phyloP scores from a whole-genome alignment of 139 green algal genomes.

The Nannochloris sp. region DNA sequence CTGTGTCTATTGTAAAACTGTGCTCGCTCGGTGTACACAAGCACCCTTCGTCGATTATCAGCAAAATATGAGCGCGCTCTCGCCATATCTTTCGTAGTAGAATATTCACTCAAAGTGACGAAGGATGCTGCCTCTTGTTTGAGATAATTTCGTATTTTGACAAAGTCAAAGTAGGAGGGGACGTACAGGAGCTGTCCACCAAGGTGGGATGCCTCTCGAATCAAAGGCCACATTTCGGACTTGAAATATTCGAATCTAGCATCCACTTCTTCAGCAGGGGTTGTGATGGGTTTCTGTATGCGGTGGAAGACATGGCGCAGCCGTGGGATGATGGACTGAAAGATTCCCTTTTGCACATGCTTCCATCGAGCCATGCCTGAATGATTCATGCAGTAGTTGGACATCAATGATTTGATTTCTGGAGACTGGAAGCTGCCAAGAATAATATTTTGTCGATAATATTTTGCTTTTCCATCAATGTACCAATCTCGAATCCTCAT shows the following conservation, averaged over 20 bases:
- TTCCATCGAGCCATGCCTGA: slow-evolving; percentile 40
- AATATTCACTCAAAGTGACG: slow-evolving; percentile 74
- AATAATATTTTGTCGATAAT: slow-evolving; percentile 83
- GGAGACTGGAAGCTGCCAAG: slow-evolving; percentile 59
- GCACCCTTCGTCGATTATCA: slow-evolving; percentile 52
- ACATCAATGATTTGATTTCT: slow-evolving; percentile 69
- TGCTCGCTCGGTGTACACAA: slow-evolving; percentile 89
- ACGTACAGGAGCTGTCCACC: slow-evolving; percentile 71
- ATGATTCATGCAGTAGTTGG: slow-evolving; percentile 37
- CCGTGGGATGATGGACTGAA: slow-evolving; percentile 62
- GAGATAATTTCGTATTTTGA: slow-evolving; percentile 44
- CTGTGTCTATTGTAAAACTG: slow-evolving; percentile 88
- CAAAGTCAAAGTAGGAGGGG: slow-evolving; percentile 93
- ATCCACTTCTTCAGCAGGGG: slow-evolving; percentile 40
- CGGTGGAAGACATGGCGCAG: slow-evolving; percentile 84
- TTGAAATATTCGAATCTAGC: slow-evolving; percentile 81
- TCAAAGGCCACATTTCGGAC: slow-evolving; percentile 57
- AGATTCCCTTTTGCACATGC: slow-evolving; percentile 49
- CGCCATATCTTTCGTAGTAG: slow-evolving; percentile 47
- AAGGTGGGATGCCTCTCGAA: slow-evolving; percentile 37
- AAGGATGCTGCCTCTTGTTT: slow-evolving; percentile 43
- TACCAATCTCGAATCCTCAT: slow-evolving; percentile 74
- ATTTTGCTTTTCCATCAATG: slow-evolving; percentile 30
- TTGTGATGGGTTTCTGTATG: slow-evolving; percentile 28
- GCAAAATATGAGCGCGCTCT: slow-evolving; percentile 65